A percentile compares a stretch with the other conserved stretches of the same genome.
Conservation (phyloP, 371 early-diverging fungal genomes). For the Lichtheimia corymbifera region DNA sequence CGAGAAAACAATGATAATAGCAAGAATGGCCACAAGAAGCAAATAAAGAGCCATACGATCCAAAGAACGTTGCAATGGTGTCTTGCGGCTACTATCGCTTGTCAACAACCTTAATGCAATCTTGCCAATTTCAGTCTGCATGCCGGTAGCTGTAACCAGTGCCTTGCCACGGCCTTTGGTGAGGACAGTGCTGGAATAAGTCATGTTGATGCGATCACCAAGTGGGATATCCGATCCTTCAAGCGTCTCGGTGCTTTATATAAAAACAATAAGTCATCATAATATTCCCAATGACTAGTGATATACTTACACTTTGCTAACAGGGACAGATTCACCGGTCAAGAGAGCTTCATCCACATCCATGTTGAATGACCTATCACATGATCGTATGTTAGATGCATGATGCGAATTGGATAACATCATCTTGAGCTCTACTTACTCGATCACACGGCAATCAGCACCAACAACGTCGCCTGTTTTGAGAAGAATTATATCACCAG, state of each 20-base stretch:
- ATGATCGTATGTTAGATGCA: no score
- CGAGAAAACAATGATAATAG: conserved; percentile 62
- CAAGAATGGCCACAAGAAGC: conserved; percentile 49
- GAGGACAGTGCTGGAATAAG: conserved; percentile 62
- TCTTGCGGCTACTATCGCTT: conserved; percentile 60
- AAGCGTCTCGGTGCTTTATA: conserved; percentile 18
- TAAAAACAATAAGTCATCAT: not conserved
- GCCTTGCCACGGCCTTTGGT: conserved; percentile 60
- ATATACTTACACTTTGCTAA: conserved; percentile 56
- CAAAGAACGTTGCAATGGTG: conserved; percentile 69
- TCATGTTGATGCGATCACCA: conserved; percentile 68
- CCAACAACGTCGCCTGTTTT: conserved; percentile 91
- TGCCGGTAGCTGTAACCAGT: conserved; percentile 82
- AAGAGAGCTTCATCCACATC: conserved; percentile 87
- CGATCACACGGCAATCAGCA: conserved; percentile 88
- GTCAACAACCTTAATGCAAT: conserved; percentile 85
- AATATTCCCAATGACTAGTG: not conserved
- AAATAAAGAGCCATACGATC: conserved; percentile 67
- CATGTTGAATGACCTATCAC: conserved; percentile 66
- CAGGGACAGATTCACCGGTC: conserved; percentile 80
- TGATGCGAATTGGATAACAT: no score
- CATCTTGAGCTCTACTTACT: conserved; percentile 34
- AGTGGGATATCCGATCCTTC: conserved; percentile 37
- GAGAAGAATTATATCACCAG: conserved; percentile 88
- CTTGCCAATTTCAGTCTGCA: conserved; percentile 89